Base-by-base conservation (phyloP, 441 rosid genomes). In the Corymbia calophylla region DNA sequence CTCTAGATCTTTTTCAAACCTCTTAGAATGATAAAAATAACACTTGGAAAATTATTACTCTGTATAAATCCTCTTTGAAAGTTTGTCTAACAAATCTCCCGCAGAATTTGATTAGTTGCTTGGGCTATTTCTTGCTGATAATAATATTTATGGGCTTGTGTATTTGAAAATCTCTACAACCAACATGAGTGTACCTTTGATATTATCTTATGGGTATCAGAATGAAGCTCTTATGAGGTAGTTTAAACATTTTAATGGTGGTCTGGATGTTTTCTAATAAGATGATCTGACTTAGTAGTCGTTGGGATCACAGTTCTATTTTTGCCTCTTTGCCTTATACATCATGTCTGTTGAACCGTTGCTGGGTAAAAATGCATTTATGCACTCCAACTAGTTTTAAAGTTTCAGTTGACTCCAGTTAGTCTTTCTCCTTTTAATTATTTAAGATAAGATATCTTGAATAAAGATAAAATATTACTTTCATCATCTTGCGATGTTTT, bases 371-470 rank as follows among this genome's bases (percentile, higher is more conserved):
- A 55, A 55, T 55, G 60, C 23, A 21, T 55, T 21, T 21, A 21
- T 21, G 60, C 60, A 8, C 4, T 21, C 0, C 0, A 0, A 55
- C 60, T 3, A 55, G 60, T 55, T 55, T 25, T 21, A 4, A 21
- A 21, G 60, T 55, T 25, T 55, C 11, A 2, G 1, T 55, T 55
- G 25, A 55, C 60, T 55, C 60, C 27, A 8, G 44, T 21, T 21
- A 1, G 60, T 55, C 60, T 21, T 55, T 55, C 60, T 21, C 60
- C 1, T 0, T 55, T 55, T 8, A 21, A 55, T 55, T 19, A 19
- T 55, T 55, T 55, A 55, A 55, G 60, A 21, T 55, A 0, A 1
- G 25, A 55, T 55, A 6, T 55, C 60, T 55, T 55, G 11, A 21
- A 55, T 55, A 55, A 8, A 55, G 60, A 55, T 55, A 5, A 55